These are phyloP conservation scores for Epichloe uncinata DNA, from an alignment of 2,329 filamentous ascomycete species.

Conservation along the genomic window DNA sequence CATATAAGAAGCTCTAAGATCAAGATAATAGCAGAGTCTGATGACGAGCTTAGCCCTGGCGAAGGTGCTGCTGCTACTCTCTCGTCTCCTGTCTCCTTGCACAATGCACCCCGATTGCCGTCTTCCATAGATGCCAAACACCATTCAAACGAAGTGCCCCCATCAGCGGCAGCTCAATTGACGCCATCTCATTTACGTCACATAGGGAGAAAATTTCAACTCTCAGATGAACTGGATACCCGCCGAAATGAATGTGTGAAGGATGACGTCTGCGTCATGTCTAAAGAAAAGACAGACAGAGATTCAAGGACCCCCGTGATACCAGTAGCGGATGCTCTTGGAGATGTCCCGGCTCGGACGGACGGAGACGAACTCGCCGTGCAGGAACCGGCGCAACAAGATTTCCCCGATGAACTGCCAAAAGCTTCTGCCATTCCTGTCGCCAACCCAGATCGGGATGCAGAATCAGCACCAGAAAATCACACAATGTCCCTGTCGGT, in stretches of 20 bases:
- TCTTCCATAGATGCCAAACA: not conserved
- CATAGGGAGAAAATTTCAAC: not conserved
- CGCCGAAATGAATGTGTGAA: not conserved
- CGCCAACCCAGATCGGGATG: not conserved
- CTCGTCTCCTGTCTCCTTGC: constrained; percentile 16
- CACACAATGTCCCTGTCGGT: not conserved
- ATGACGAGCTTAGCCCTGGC: constrained; percentile 7
- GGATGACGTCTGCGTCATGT: not conserved
- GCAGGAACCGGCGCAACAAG: not conserved
- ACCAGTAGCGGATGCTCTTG: not conserved
- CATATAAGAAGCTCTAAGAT: not conserved
- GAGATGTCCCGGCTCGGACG: not conserved
- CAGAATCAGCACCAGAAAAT: not conserved
- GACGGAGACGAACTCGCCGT: not conserved
- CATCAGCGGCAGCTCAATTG: constrained; percentile 1
- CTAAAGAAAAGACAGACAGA: not conserved
- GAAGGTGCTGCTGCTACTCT: constrained; percentile 11
- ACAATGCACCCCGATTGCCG: not conserved
- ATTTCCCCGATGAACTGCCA: too few relatives aligned
- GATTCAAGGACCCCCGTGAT: too few relatives aligned
- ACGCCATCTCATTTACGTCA: constrained; percentile 1
- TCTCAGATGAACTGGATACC: not conserved
- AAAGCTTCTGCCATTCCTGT: not conserved
- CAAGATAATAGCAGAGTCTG: not conserved
- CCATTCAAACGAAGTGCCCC: not conserved